These are phyloP conservation scores for Gonium pectorale DNA, from an alignment of 139 green algal genomes.

Conservation along the genomic window DNA sequence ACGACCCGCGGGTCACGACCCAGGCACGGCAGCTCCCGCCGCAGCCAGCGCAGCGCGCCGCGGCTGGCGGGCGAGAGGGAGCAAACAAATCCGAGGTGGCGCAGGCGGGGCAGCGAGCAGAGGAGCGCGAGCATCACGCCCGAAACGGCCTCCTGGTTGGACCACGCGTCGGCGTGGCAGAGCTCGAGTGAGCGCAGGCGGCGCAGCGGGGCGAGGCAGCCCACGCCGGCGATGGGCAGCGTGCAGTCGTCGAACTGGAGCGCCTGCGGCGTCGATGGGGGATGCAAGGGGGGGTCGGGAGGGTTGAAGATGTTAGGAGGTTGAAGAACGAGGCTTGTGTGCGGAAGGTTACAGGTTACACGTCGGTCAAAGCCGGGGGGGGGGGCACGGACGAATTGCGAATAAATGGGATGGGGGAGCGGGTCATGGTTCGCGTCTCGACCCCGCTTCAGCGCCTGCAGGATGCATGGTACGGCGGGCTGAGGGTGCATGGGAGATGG, in stretches of 20 bases:
- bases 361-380: no score
- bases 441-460: no score
- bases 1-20: conserved; percentile 9
- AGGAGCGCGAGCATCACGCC: conserved; percentile 2
- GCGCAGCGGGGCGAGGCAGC: background rate
- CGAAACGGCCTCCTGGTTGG: background rate
- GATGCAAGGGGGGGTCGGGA: background rate
- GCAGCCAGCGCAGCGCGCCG: conserved; percentile 4
- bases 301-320: no score
- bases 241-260: background rate
- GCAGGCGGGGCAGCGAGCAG: background rate
- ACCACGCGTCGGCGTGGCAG: conserved; percentile 3
- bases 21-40: background rate
- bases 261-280: background rate
- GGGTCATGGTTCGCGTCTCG: no score
- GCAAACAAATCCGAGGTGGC: background rate
- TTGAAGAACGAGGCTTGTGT: no score
- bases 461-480: no score
- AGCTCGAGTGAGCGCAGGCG: background rate
- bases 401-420: no score
- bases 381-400: no score
- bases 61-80: background rate
- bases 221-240: background rate
- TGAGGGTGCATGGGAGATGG: no score
- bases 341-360: no score